Evolutionary conservation across 2,329 filamentous ascomycete genomes (phyloP), one percentile per base, ranked within the genome.

Genomic region (Aureobasidium melanogenum): DNA sequence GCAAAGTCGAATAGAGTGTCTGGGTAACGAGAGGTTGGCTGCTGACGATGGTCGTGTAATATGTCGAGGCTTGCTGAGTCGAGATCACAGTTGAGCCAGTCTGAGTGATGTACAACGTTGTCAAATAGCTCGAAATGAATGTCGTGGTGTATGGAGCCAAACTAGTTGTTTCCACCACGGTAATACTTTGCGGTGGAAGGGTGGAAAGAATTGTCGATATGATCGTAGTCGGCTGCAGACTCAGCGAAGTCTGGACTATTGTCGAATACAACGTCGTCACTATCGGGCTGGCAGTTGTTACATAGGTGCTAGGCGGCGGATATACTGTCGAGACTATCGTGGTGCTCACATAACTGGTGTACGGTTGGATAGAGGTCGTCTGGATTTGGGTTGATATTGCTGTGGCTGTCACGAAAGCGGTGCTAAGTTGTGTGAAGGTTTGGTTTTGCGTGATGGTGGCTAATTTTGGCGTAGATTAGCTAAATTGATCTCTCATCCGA

Each of bases 91-190:
- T 57, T 6, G 54, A 28, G 5, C 39, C 41, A 30, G 44, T 48
- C 28, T 32, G 28, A 14, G 46, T 48, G 28, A 48, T 12, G 28
- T 30, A 57, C 4, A 46, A 17, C 6, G 54, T 57, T 2, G 41
- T 57, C 6, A 57, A 12, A 46, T 57, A 57, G 19, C 30, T 57
- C 14, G 54, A 57, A 4, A 57, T 19, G 15, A 46, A 57, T 2
- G 54, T 57, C 12, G 54, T 57, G n/a, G 54, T 59, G 15, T 50
- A 59, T 5, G 55, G 55, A 2, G 55, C 12, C 8, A 59, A 22
- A 22, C 43, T 41, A 0, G 54, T 57, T 7, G 54, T 57, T 38
- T 24, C 54, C 10, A 24, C 19, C 0, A 38, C 5, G 9, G 55
- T 59, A 1, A 59, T 48, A 2, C 39, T 50, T 22, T 44, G 19